A percentile compares a stretch with the other conserved stretches of the same genome.
phyloP scores from a whole-genome alignment of 108 stramenopile genomes.

The Nannochloropsis gaditana region DNA sequence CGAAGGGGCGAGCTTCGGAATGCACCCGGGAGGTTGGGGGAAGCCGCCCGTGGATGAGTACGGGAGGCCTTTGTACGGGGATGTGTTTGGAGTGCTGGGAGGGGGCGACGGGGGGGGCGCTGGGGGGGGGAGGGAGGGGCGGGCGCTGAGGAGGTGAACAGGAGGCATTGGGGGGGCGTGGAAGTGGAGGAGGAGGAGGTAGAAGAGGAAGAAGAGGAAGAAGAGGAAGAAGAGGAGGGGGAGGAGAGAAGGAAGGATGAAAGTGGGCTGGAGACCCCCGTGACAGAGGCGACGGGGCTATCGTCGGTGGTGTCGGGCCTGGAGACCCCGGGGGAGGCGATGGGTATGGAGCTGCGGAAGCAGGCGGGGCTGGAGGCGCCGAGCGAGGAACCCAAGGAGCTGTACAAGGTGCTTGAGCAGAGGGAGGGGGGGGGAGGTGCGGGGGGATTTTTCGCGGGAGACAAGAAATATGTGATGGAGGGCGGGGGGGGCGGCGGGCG shows the following conservation, averaged over 20 bases:
- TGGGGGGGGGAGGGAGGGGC: not conserved
- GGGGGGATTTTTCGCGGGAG: constrained; percentile 41
- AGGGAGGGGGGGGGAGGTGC: constrained; percentile 19
- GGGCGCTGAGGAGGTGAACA: constrained; percentile 59
- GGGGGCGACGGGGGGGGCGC: constrained; percentile 37
- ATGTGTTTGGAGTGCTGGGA: constrained; percentile 64
- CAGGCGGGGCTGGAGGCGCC: constrained; percentile 37
- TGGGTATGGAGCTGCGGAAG: constrained; percentile 52
- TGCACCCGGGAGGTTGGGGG: constrained; percentile 93
- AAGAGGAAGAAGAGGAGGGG: constrained; percentile 62
- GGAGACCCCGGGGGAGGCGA: constrained; percentile 44
- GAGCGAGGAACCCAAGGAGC: constrained; percentile 38
- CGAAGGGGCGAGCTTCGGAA: constrained; percentile 77
- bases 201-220: constrained; percentile 58
- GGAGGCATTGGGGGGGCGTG: constrained; percentile 62
- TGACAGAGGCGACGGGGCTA: constrained; percentile 29
- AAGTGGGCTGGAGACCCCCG: constrained; percentile 42
- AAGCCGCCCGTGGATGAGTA: constrained; percentile 92
- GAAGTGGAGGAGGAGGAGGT: constrained; percentile 62
- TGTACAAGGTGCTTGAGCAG: constrained; percentile 54
- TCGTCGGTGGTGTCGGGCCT: constrained; percentile 33
- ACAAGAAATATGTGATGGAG: constrained; percentile 41
- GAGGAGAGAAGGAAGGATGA: constrained; percentile 29
- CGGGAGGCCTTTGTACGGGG: constrained; percentile 84
- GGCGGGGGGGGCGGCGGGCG: constrained; percentile 20